Base-by-base conservation (phyloP, 169 alveolate species). In the Eimeria acervulina region DNA sequence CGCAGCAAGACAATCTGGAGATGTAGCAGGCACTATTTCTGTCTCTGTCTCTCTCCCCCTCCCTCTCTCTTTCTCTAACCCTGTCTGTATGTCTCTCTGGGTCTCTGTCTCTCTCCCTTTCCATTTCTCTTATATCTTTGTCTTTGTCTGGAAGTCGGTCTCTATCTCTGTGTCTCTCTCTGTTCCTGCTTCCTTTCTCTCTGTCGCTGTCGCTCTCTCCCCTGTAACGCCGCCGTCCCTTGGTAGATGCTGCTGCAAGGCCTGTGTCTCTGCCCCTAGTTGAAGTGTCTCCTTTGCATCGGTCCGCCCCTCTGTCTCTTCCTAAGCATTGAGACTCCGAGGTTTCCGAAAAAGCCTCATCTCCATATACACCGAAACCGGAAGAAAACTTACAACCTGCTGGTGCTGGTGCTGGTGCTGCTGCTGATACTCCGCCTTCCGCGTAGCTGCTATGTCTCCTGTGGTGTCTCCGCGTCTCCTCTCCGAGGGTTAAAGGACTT, bases 321-420 rank as follows among this genome's bases (percentile, higher is more conserved):
- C 26, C 28, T 15, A 59, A 19, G 28, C 28, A 8, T 21, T 15
- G 21, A 5, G n/a, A 15, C 68, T 5, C 81, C n/a, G 59, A 51
- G 7, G 59, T 17, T 51, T 51, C 59, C 59, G 59, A 1, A 1
- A 2, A 13, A 28, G 36, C 4, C 26, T 33, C 47, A 28, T 70
- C 81, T 70, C 44, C 81, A 13, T 26, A n/a, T 6, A 28, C 19
- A 28, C 44, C 42, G 81, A 28, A 10, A 0, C 42, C 5, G 40
- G 23, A 70, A 28, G 44, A 36, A 33, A 70, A 0, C 42, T n/a
- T 28, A 19, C 47, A 33, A 1, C 51, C 87, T 76, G 61, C 87
- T 38, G 63, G 61, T 38, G 55, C 87, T 38, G 87, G 33, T 38
- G 87, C 59, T 76, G 52, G 61, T 76, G 87, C 87, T 36, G 61